These are phyloP conservation scores for Beauveria sp. DNA, from an alignment of 2,329 filamentous ascomycete genomes.

Conservation along the genomic window DNA sequence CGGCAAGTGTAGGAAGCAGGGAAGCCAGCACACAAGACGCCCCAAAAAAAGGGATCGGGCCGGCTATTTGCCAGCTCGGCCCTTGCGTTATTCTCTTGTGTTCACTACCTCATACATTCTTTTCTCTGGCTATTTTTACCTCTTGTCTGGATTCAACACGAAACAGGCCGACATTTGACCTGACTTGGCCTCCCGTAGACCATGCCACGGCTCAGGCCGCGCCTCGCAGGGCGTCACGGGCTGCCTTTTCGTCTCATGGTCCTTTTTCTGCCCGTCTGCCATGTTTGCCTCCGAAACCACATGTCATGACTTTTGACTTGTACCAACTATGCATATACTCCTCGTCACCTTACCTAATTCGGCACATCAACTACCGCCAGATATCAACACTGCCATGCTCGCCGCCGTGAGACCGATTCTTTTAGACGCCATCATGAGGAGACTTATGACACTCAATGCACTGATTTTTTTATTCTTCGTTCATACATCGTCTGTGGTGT, in stretches of 20 bases:
- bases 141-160: not conserved
- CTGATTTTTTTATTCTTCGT: not conserved
- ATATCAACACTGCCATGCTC: not conserved
- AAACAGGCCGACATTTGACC: not conserved
- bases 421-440: not conserved
- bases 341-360: not conserved
- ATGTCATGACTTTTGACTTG: not conserved
- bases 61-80: not conserved
- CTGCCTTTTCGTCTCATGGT: not conserved
- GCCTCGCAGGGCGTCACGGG: not conserved
- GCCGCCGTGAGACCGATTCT: not conserved
- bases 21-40: not conserved
- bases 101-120: not conserved
- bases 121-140: not conserved
- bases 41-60: not conserved
- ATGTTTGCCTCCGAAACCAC: not conserved
- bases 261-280: not conserved
- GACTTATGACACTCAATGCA: not conserved
- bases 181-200: not conserved
- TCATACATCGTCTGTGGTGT: not conserved
- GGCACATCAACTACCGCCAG: not conserved
- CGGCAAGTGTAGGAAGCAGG: not conserved
- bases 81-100: not conserved
- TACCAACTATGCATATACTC: not conserved
- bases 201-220: slow-evolving; percentile 2